Evolutionary conservation across 371 early-diverging fungal genomes (phyloP).

Genomic region (Mortierella sp.): DNA sequence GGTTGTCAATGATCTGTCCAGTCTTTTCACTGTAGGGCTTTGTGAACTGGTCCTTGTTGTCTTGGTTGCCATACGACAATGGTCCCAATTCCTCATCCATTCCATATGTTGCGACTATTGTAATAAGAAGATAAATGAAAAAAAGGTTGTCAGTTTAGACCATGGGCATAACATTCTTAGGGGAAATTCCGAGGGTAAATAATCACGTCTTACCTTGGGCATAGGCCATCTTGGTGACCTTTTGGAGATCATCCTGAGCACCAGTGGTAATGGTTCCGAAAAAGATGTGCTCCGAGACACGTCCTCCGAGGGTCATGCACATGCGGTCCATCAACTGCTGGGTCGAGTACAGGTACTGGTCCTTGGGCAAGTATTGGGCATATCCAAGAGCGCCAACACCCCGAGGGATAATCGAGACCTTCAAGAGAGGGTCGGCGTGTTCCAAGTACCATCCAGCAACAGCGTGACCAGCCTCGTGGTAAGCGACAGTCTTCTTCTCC

Average conservation of each 20-base stretch:
- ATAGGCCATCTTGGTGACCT: slow-evolving; percentile 97
- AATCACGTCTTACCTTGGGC: slow-evolving; percentile 66
- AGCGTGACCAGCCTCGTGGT: slow-evolving; percentile 99
- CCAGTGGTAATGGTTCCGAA: slow-evolving; percentile 80
- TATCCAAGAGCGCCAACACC: slow-evolving; percentile 97
- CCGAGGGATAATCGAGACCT: slow-evolving; percentile 98
- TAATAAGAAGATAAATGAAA: not conserved
- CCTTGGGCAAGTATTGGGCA: slow-evolving; percentile 99
- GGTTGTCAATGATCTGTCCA: slow-evolving; percentile 94
- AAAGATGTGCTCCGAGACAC: slow-evolving; percentile 95
- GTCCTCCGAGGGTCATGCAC: slow-evolving; percentile 98
- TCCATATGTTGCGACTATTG: slow-evolving; percentile 88
- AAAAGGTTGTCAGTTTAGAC: not conserved
- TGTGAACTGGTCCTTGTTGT: slow-evolving; percentile 84
- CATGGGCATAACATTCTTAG: not conserved
- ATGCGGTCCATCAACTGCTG: slow-evolving; percentile 96
- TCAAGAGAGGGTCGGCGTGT: slow-evolving; percentile 96
- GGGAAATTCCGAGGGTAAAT: not conserved
- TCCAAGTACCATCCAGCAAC: slow-evolving; percentile 98
- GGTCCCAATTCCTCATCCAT: slow-evolving; percentile 95
- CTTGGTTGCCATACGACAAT: slow-evolving; percentile 83
- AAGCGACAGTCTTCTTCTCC: slow-evolving; percentile 99
- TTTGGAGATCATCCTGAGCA: slow-evolving; percentile 87
- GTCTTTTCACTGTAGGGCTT: slow-evolving; percentile 98
- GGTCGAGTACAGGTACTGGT: slow-evolving; percentile 95